Evolutionary conservation across 2,329 filamentous ascomycete genomes (phyloP).

Genomic region (Gyromitra esculenta): DNA sequence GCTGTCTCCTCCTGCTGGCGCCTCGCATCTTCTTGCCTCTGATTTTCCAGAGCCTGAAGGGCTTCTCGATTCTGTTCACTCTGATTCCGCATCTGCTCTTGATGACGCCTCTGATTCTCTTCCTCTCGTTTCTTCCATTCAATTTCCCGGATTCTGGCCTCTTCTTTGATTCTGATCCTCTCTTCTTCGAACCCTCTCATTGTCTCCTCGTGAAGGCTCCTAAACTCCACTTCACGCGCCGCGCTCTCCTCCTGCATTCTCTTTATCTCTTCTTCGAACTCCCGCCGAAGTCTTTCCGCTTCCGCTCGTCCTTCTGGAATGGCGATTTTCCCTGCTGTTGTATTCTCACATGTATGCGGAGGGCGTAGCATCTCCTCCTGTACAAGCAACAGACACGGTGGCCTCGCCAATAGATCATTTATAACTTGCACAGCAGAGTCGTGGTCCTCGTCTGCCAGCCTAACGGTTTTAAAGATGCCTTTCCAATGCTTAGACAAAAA

Average conservation of each 20-base stretch:
- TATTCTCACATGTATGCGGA: conserved; percentile 35
- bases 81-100: conserved; percentile 9
- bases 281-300: neutral
- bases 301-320: conserved; percentile 34
- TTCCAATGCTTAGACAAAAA: conserved; percentile 30
- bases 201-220: conserved; percentile 8
- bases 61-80: neutral
- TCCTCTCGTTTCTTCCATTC: conserved; percentile 9
- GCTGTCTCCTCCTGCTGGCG: conserved; percentile 3
- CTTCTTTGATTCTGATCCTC: neutral
- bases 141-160: neutral
- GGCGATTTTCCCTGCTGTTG: conserved; percentile 40
- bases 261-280: conserved; percentile 21
- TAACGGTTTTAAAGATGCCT: conserved; percentile 28
- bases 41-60: conserved; percentile 2
- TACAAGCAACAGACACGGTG: conserved; percentile 16
- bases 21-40: conserved; percentile 6
- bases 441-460: conserved; percentile 27
- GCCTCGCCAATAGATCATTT: conserved; percentile 16
- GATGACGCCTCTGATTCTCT: conserved; percentile 6
- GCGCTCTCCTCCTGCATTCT: conserved; percentile 10
- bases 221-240: conserved; percentile 21
- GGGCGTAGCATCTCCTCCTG: conserved; percentile 37
- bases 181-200: neutral
- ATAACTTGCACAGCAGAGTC: conserved; percentile 12